These are phyloP conservation scores for Linum lewisii DNA, from an alignment of 345 rosid genomes.

Conservation along the genomic window DNA sequence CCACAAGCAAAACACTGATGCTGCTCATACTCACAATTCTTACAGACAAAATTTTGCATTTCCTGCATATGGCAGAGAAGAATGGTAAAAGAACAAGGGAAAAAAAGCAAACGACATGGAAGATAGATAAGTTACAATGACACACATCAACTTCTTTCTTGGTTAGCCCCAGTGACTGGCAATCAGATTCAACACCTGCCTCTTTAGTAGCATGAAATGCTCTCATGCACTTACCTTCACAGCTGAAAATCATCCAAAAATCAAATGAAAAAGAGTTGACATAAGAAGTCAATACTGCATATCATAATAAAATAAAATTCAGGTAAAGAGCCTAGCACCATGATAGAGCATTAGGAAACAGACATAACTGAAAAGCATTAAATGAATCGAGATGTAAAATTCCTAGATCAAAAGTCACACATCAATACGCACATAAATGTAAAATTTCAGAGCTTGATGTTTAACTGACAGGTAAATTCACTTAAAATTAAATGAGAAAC, in stretches of 20 bases:
- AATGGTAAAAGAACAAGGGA: not conserved
- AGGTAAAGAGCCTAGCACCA: constrained; percentile 1
- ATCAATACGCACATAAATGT: not conserved
- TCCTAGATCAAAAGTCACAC: not conserved
- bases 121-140: constrained; percentile 8
- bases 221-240: constrained; percentile 90
- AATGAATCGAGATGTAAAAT: not conserved
- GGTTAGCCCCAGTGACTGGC: constrained; percentile 61
- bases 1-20: constrained; percentile 86
- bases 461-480: not conserved
- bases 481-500: not conserved
- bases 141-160: constrained; percentile 55
- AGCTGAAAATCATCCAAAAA: constrained; percentile 33
- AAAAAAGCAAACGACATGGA: constrained; percentile 12
- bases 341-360: not conserved
- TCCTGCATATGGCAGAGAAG: constrained; percentile 33
- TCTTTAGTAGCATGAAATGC: constrained; percentile 70
- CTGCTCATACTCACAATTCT: constrained; percentile 60
- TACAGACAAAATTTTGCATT: constrained; percentile 44
- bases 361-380: not conserved
- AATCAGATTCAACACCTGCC: constrained; percentile 48
- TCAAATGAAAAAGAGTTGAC: constrained; percentile 12
- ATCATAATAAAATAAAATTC: not conserved
- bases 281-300: constrained; percentile 3
- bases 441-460: too few relatives aligned